These are phyloP conservation scores for Phaffia rhodozyma DNA, from an alignment of 1,284 basidiomycete genomes.

Conservation along the genomic window DNA sequence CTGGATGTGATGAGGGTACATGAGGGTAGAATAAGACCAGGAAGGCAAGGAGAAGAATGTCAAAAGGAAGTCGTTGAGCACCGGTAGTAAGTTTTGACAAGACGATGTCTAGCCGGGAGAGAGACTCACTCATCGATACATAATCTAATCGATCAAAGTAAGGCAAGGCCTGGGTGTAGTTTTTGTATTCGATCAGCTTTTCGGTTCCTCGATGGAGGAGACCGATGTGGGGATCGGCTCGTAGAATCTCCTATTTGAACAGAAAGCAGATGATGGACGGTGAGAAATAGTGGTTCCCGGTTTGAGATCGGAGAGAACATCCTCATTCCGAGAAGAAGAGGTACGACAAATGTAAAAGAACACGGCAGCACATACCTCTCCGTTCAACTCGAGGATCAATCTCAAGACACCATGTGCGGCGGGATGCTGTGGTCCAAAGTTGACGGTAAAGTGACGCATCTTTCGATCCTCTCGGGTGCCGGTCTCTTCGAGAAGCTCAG, in stretches of 20 bases:
- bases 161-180: slow-evolving; percentile 92
- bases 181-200: slow-evolving; percentile 99
- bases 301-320: too few species aligned
- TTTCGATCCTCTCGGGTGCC: too few species aligned
- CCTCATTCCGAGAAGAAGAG: too few species aligned
- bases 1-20: slow-evolving; percentile 27
- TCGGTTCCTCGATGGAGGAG: slow-evolving; percentile 95
- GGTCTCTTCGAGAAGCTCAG: too few species aligned
- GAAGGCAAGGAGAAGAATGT: background rate
- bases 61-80: too few species aligned
- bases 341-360: background rate
- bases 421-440: slow-evolving; percentile 95
- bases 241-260: slow-evolving; percentile 54
- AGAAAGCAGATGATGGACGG: background rate
- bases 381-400: slow-evolving; percentile 94
- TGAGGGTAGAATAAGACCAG: background rate
- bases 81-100: background rate
- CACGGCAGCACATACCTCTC: slow-evolving; percentile 47
- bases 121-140: slow-evolving; percentile 81
- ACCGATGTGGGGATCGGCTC: slow-evolving; percentile 87
- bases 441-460: slow-evolving; percentile 44
- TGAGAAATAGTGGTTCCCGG: too few species aligned
- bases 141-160: slow-evolving; percentile 99
- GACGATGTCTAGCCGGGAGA: background rate
- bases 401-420: slow-evolving; percentile 97